A percentile compares a stretch with the other conserved stretches of the same genome.
Conservation (phyloP, 139 green algal species). For the Asterochloris erici region DNA sequence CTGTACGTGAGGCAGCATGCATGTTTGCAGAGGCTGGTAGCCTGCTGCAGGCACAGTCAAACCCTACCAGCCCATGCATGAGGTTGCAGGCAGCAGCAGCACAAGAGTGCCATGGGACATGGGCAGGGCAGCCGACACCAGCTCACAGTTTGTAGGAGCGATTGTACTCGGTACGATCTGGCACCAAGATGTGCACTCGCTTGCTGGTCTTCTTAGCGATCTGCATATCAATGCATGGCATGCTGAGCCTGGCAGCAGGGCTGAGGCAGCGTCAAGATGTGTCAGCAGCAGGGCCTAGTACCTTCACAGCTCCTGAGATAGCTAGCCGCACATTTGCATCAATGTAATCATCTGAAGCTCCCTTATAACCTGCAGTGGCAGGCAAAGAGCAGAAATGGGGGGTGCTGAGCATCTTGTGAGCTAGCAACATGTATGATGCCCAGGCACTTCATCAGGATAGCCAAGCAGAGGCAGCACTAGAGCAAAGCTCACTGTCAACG, state of each 20-base stretch:
- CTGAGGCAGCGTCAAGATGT: neutral
- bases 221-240: constrained; percentile 22
- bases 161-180: constrained; percentile 74
- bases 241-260: neutral
- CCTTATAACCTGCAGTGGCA: constrained; percentile 72
- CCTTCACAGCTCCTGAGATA: constrained; percentile 61
- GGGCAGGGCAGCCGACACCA: too few relatives aligned
- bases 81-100: too few relatives aligned
- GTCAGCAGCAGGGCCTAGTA: neutral
- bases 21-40: too few relatives aligned
- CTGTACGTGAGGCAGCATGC: too few relatives aligned
- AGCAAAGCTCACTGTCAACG: constrained; percentile 51
- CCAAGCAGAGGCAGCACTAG: neutral
- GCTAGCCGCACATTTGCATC: constrained; percentile 88
- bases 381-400: neutral
- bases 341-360: constrained; percentile 83
- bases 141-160: constrained; percentile 69
- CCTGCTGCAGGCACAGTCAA: too few relatives aligned
- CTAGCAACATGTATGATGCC: neutral
- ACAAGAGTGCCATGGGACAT: too few relatives aligned
- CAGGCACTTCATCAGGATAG: neutral
- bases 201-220: constrained; percentile 46
- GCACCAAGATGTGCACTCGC: constrained; percentile 76
- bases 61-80: too few relatives aligned
- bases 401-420: neutral